Percentiles rank a stretch among this genome's conserved stretches.
Evolutionary conservation across 106 monocot species (phyloP).

Genomic region (Dactylorhiza incarnata): DNA sequence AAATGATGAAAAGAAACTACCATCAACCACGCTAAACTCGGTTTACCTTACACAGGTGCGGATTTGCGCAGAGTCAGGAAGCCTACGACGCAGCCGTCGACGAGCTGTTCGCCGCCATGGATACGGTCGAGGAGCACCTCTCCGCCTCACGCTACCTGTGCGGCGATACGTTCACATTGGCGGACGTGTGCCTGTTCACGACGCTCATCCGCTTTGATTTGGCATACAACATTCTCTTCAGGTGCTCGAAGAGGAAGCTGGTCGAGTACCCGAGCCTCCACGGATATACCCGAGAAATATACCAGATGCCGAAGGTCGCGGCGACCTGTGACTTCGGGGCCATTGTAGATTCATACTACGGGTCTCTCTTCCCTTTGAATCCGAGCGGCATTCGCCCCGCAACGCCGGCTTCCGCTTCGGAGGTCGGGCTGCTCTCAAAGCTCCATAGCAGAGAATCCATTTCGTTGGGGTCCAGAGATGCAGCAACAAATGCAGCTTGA

Average conservation of each 20-base stretch:
- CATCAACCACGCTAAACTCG: no score
- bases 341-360: conserved; percentile 74
- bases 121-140: conserved; percentile 58
- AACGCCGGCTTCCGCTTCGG: conserved; percentile 38
- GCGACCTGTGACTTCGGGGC: conserved; percentile 77
- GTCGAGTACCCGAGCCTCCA: conserved; percentile 71
- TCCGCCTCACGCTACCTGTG: conserved; percentile 62
- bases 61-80: conserved; percentile 91
- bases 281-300: conserved; percentile 72
- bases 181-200: conserved; percentile 87
- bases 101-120: conserved; percentile 59
- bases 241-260: conserved; percentile 83
- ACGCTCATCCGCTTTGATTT: conserved; percentile 85
- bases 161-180: conserved; percentile 66
- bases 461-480: conserved; percentile 9
- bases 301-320: conserved; percentile 80
- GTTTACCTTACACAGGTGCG: conserved; percentile 36
- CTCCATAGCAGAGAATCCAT: conserved; percentile 53
- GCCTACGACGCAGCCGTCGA: conserved; percentile 63
- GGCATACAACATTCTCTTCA: conserved; percentile 78
- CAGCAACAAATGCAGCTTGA: not conserved
- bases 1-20: no score
- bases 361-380: conserved; percentile 77
- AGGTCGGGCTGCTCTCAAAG: conserved; percentile 36
- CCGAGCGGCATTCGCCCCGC: conserved; percentile 71